Conservation (phyloP, 169 alveolate genomes). For the Cryptosporidium tyzzeri region DNA sequence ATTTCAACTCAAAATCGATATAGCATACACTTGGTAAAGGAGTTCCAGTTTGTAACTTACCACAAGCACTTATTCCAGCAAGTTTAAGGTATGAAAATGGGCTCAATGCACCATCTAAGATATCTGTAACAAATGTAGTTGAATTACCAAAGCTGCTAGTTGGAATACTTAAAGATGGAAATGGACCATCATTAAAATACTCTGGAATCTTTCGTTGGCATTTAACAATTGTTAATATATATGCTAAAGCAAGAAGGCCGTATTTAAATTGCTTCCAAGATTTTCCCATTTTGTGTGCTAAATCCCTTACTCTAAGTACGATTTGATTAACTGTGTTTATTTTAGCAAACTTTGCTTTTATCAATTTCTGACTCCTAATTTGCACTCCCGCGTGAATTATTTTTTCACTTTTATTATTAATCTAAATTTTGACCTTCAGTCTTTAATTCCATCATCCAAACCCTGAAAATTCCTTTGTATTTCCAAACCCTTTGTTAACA, state of each 20-base stretch:
- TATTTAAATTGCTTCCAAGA: neutral
- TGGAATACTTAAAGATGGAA: slow-evolving; percentile 58
- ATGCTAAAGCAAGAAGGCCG: neutral
- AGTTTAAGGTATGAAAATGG: slow-evolving; percentile 63
- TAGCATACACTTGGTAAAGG: slow-evolving; percentile 38
- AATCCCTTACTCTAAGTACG: neutral
- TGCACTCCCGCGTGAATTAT: slow-evolving; percentile 1
- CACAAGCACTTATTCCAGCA: slow-evolving; percentile 56
- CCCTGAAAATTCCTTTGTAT: neutral
- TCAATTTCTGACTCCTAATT: neutral
- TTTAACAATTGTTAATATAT: neutral
- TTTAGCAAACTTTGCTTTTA: neutral
- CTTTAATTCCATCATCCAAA: slow-evolving; percentile 5
- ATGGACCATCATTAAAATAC: slow-evolving; percentile 56
- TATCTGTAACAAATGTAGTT: slow-evolving; percentile 42
- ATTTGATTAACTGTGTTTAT: neutral
- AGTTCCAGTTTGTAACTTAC: slow-evolving; percentile 50
- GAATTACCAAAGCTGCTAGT: slow-evolving; percentile 1
- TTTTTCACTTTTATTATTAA: neutral
- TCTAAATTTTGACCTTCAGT: neutral
- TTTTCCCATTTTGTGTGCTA: neutral
- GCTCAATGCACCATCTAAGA: slow-evolving; percentile 55
- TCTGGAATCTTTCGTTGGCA: slow-evolving; percentile 31
- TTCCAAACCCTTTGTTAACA: neutral
- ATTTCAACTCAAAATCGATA: slow-evolving; percentile 31